Evolutionary conservation across 192 early-diverging fungal species (phyloP).

Genomic region (Entrophospora sp.): DNA sequence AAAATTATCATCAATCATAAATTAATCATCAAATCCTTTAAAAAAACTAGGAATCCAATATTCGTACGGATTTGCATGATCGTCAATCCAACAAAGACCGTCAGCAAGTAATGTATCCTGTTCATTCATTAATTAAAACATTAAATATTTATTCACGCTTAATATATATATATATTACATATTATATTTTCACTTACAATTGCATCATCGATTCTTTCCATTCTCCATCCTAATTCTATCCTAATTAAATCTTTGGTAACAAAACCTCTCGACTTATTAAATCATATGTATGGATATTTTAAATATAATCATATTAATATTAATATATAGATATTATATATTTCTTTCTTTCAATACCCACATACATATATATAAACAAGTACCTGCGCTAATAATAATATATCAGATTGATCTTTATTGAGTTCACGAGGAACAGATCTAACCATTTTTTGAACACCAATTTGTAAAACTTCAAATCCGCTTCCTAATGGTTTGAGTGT

Average conservation of each 20-base stretch:
- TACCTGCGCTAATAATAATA: constrained; percentile 69
- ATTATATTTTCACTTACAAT: constrained; percentile 40
- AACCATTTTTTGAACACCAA: constrained; percentile 77
- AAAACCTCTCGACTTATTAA: constrained; percentile 32
- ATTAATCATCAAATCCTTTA: constrained; percentile 25
- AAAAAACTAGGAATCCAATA: constrained; percentile 58
- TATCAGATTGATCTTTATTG: constrained; percentile 66
- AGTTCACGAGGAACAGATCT: constrained; percentile 84
- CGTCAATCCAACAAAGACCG: constrained; percentile 70
- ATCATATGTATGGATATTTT: no score
- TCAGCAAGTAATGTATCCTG: constrained; percentile 63
- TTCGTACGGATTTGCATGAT: constrained; percentile 37
- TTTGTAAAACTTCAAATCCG: constrained; percentile 76
- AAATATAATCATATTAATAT: no score
- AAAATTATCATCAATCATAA: no score
- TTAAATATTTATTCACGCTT: background rate
- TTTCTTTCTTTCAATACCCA: background rate
- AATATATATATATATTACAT: background rate
- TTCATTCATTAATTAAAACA: no score
- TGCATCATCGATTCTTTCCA: constrained; percentile 40
- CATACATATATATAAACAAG: constrained; percentile 20
- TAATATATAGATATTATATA: background rate
- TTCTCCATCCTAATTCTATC: constrained; percentile 46
- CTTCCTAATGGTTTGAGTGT: constrained; percentile 77
- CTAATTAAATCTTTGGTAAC: constrained; percentile 33